Conservation (phyloP, 129 eudicot genomes). For the sunflower (Helianthus annuus) region HanXRQr2.0-SUNRISE NC_035446.2:160885563-160886062, state of each 20-base stretch:
- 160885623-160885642: slow-evolving; percentile 29
- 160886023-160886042: too few species aligned
- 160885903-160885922: not conserved
- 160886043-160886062: too few species aligned
- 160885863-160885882: not conserved
- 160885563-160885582: slow-evolving; percentile 37
- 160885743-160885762: slow-evolving; percentile 32
- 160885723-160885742: slow-evolving; percentile 23
- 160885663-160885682: slow-evolving; percentile 7
- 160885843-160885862: not conserved
- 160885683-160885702: not conserved
- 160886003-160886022: too few species aligned
- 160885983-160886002: too few species aligned
- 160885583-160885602: slow-evolving; percentile 28
- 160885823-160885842: not conserved
- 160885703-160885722: not conserved
- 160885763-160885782: slow-evolving; percentile 30
- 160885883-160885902: not conserved
- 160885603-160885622: slow-evolving; percentile 24
- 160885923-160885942: not conserved
- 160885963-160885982: too few species aligned
- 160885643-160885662: slow-evolving; percentile 26
- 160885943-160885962: too few species aligned
- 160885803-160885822: not conserved
- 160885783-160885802: too few species aligned